phyloP scores from a whole-genome alignment of 495 filamentous ascomycete genomes.

The Cladorrhinum samala region DNA sequence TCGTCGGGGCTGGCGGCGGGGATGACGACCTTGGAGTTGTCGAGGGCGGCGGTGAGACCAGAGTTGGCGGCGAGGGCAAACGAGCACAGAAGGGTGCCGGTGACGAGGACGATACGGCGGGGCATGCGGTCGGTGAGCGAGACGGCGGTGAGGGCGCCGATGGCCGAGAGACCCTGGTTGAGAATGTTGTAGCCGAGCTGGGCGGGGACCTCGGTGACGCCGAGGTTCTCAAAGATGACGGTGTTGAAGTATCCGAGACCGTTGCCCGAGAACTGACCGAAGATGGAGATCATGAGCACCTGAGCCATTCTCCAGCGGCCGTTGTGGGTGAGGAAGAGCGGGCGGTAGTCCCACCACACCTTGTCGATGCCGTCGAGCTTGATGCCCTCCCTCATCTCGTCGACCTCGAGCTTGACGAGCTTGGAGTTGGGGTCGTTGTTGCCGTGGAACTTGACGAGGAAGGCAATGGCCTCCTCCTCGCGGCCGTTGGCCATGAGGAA shows the following conservation, averaged over 20 bases:
- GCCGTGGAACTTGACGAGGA: slow-evolving; percentile 55
- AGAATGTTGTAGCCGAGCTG: slow-evolving; percentile 44
- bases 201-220: slow-evolving; percentile 24
- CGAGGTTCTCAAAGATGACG: slow-evolving; percentile 28
- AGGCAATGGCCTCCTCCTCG: slow-evolving; percentile 45
- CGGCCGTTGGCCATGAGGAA: slow-evolving; percentile 54
- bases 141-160: slow-evolving; percentile 40
- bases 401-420: slow-evolving; percentile 49
- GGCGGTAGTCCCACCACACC: slow-evolving; percentile 41
- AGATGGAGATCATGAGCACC: slow-evolving; percentile 47
- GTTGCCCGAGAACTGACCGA: slow-evolving; percentile 49
- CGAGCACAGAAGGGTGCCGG: slow-evolving; percentile 42
- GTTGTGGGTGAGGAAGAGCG: slow-evolving; percentile 36
- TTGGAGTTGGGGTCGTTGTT: slow-evolving; percentile 47
- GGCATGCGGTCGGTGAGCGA: slow-evolving; percentile 39
- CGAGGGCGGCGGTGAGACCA: slow-evolving; percentile 38
- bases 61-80: slow-evolving; percentile 45
- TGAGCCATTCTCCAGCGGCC: slow-evolving; percentile 44
- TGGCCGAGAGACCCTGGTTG: slow-evolving; percentile 38
- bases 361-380: slow-evolving; percentile 50
- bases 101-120: slow-evolving; percentile 38
- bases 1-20: neutral
- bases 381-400: slow-evolving; percentile 56
- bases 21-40: slow-evolving; percentile 18
- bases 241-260: slow-evolving; percentile 41